Evolutionary conservation across 441 rosid genomes (phyloP), one percentile per base, ranked within the genome.

Genomic region (Erodium chrysanthum): DNA sequence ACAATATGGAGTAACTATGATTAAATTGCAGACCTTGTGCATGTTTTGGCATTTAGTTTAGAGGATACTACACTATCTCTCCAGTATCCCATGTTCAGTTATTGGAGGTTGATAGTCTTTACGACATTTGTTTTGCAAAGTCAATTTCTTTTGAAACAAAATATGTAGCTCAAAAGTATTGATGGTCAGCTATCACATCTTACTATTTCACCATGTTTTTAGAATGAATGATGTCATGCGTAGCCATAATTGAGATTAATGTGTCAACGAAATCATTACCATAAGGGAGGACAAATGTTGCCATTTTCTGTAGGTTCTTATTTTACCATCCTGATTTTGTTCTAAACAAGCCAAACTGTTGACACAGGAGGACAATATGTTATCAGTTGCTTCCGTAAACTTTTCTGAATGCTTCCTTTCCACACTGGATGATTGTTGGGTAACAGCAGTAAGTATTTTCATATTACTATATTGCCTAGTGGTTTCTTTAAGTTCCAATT

Each of bases 401-500:
- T 92, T 92, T 76, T 77, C 94, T 0, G 77, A 82, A 29, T 77
- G 62, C 73, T 90, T 92, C 84, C 72, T 75, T 68, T 70, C 88
- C 60, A 73, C 88, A 46, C 81, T 92, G 69, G 66, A 76, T 58
- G 80, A 80, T 83, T 85, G 87, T 76, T 92, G 94, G 96, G 77
- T 76, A 71, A 76, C 69, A 60, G 79, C 46, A 63, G 96, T 90
- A 76, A 83, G 96, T 76, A 50, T 63, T 35, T 69, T 54, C 20
- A 64, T 65, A 18, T 46, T 46, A 7, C 6, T 35, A 7, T 35
- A 35, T 7, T 5, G 40, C 40, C 40, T 35, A 4, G 40, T 35
- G 1, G 40, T 7, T 35, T 35, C 40, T 35, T 35, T 35, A 35
- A 35, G 0, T 35, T 35, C 40, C 1, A 25, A 25, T 25, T 25